Evolutionary conservation across 768 basidiomycete genomes (phyloP).

Genomic region (Amanita pallidorosea): DNA sequence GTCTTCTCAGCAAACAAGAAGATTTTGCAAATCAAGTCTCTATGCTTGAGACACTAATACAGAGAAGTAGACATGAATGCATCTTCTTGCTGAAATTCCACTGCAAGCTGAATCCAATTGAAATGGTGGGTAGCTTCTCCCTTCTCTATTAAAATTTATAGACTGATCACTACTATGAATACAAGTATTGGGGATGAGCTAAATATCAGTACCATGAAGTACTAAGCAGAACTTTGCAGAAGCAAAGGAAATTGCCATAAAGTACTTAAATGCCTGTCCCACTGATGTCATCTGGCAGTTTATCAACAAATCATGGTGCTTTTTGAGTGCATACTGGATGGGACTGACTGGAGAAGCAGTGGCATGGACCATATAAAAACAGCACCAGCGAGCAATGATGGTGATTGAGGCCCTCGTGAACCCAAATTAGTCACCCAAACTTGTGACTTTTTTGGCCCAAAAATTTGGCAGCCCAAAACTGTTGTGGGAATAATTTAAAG

Average conservation of each 20-base stretch:
- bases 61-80: conserved; percentile 20
- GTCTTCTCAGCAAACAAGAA: conserved; percentile 25
- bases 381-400: conserved; percentile 23
- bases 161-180: neutral
- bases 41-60: conserved; percentile 20
- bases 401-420: conserved; percentile 20
- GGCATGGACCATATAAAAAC: conserved; percentile 26
- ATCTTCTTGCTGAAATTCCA: conserved; percentile 35
- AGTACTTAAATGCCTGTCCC: conserved; percentile 25
- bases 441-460: conserved; percentile 8
- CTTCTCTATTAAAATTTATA: conserved; percentile 1
- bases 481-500: conserved; percentile 15
- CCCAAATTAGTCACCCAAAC: neutral
- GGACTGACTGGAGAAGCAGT: conserved; percentile 26
- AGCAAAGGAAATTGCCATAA: conserved; percentile 16
- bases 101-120: conserved; percentile 37
- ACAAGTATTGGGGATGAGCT: conserved; percentile 24
- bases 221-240: conserved; percentile 17
- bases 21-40: conserved; percentile 27
- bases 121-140: conserved; percentile 21
- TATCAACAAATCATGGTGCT: conserved; percentile 24
- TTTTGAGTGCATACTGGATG: conserved; percentile 22
- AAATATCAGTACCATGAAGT: conserved; percentile 24
- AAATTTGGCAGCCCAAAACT: conserved; percentile 15
- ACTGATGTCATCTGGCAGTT: conserved; percentile 24